Evolutionary conservation across 2,329 filamentous ascomycete genomes (phyloP).

Genomic region (Xylaria sp.): DNA sequence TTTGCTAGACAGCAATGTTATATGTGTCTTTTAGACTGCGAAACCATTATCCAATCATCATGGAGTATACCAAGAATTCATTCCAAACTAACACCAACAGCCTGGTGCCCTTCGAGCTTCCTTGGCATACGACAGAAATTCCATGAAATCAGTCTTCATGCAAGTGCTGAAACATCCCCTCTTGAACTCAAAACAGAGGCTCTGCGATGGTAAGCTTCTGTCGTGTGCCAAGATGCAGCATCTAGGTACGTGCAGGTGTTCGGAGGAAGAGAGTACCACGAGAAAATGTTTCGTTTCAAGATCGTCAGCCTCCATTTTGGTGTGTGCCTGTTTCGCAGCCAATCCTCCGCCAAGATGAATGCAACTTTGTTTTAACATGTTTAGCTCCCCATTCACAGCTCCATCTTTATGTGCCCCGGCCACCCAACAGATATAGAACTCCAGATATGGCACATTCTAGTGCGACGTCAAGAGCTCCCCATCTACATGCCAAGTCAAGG

Average conservation of each 20-base stretch:
- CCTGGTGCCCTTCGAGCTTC: background rate
- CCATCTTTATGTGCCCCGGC: background rate
- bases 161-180: conserved; percentile 11
- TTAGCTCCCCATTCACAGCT: background rate
- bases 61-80: background rate
- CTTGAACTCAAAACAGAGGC: conserved; percentile 7
- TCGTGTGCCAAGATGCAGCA: background rate
- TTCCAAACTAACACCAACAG: background rate
- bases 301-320: conserved; percentile 24
- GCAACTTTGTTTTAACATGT: conserved; percentile 1
- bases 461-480: background rate
- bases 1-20: background rate
- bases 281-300: conserved; percentile 42
- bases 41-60: no score
- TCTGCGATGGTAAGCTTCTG: background rate
- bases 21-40: background rate
- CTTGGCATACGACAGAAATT: background rate
- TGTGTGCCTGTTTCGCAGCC: conserved; percentile 20
- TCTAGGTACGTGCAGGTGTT: background rate
- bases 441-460: background rate
- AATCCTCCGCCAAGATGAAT: conserved; percentile 24
- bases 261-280: background rate
- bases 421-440: no score
- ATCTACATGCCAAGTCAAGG: background rate
- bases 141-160: conserved; percentile 11